Base-by-base conservation (phyloP, 352 stramenopile species). In the Blastocystis sp. region DNA sequence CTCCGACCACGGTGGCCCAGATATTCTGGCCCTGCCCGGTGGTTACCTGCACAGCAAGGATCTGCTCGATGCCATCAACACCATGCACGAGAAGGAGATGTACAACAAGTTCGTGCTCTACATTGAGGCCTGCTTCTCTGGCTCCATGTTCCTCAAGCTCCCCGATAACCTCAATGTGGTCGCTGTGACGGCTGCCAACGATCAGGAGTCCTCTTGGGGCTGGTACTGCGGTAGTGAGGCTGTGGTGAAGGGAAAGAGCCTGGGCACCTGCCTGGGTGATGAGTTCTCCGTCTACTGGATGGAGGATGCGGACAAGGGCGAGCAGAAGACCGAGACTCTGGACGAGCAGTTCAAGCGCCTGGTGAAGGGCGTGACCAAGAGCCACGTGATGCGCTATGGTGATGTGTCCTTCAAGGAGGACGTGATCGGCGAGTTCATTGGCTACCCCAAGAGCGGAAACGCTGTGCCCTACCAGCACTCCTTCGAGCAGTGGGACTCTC, bases 91-190 rank as follows among this genome's bases (percentile, higher is more conserved):
- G 5, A 91, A 92, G 77, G 92, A 94, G 76, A 93, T 92, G 90
- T 96, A 95, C 92, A 95, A 95, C 76, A 93, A 96, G 78, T 90
- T 96, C 21, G 92, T 95, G 59, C 95, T 95, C 40, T 96, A 95
- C 90, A 92, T 96, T 86, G 93, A 97, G 92, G 93, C 94, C 1
- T 97, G 94, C 76, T 93, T 96, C 86, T 95, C 92, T 0, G 94
- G 94, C 28, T 34, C 28, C 28, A 34, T 34, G 28, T 34, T 34
- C 28, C 28, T 34, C 28, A 34, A 34, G 28, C 1, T 95, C 92
- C 89, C 94, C 76, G 91, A 90, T 21, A 90, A 93, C 78, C 92
- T 94, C 77, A 96, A 96, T 60, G 92, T 94, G 7, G 96, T 94
- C 70, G 93, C 94, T 67, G 95, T 93, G 60, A 96, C 93, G 11